A percentile compares a stretch with the other conserved stretches of the same genome.
Conservation (phyloP, 1,284 basidiomycete genomes). For the Macrocybe sp. region DNA sequence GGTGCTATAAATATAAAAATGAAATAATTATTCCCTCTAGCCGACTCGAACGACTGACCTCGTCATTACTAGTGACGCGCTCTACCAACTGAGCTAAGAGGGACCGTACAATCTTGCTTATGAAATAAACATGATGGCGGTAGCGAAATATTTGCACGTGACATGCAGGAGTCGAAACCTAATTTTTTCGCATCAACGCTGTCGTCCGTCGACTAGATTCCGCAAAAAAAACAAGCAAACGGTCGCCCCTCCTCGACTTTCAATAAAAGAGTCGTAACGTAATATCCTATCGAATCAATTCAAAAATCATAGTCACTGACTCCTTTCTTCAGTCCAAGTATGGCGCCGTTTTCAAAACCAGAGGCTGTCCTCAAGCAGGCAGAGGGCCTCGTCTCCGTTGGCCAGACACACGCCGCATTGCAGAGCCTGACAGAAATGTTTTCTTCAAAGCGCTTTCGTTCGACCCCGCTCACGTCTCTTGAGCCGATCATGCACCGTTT, state of each 20-base stretch:
- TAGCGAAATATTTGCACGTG: background rate
- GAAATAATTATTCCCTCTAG: slow-evolving; percentile 13
- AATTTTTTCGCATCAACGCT: slow-evolving; percentile 10
- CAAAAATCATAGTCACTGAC: background rate
- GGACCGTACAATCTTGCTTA: slow-evolving; percentile 10
- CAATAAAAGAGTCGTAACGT: too few relatives aligned
- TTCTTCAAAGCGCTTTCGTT: slow-evolving; percentile 90
- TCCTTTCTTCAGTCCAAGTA: slow-evolving; percentile 26
- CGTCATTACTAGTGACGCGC: slow-evolving; percentile 51
- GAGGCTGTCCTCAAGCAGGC: slow-evolving; percentile 91
- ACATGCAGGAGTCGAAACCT: slow-evolving; percentile 9
- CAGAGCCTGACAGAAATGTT: slow-evolving; percentile 92
- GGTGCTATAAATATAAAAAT: too few relatives aligned
- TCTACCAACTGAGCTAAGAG: slow-evolving; percentile 60
- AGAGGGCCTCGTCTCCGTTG: slow-evolving; percentile 88
- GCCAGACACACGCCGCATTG: slow-evolving; percentile 84
- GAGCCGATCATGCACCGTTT: slow-evolving; percentile 96
- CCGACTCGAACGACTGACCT: slow-evolving; percentile 16
- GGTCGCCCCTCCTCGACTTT: background rate
- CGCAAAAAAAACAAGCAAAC: slow-evolving; percentile 7
- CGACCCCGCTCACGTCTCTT: slow-evolving; percentile 83
- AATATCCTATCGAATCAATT: too few relatives aligned
- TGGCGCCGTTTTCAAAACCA: slow-evolving; percentile 89
- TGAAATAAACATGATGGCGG: too few relatives aligned
- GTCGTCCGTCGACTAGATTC: background rate